A percentile compares a stretch with the other conserved stretches of the same genome.
Conservation (phyloP, 2,329 filamentous ascomycete species). For the Capronia americana region DNA sequence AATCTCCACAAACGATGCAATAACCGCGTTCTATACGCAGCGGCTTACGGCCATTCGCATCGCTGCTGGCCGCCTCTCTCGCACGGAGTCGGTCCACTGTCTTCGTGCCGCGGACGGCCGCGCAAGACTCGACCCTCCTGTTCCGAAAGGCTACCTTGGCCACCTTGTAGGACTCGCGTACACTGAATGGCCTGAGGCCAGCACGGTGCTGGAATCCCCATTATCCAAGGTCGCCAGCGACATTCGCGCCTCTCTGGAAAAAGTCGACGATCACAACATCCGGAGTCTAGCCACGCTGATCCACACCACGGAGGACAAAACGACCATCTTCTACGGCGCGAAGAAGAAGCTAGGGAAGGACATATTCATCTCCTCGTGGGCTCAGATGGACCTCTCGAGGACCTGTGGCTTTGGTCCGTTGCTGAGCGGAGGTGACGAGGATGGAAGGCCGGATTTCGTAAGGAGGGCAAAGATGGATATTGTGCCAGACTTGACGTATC, state of each 20-base stretch:
- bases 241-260: constrained; percentile 16
- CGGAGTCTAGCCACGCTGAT: constrained; percentile 21
- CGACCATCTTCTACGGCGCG: constrained; percentile 17
- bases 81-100: constrained; percentile 15
- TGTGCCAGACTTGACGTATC: constrained; percentile 17
- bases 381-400: constrained; percentile 13
- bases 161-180: constrained; percentile 18
- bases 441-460: constrained; percentile 20
- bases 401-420: constrained; percentile 17
- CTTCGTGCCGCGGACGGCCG: constrained; percentile 17
- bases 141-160: constrained; percentile 16
- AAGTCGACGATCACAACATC: constrained; percentile 17
- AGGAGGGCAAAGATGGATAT: constrained; percentile 11
- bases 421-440: constrained; percentile 1
- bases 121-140: constrained; percentile 9
- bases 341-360: constrained; percentile 16
- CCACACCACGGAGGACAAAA: constrained; percentile 15
- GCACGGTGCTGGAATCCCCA: not conserved
- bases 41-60: constrained; percentile 15
- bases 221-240: constrained; percentile 14
- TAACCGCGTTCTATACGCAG: constrained; percentile 16
- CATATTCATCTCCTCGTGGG: constrained; percentile 21
- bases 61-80: constrained; percentile 6
- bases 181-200: constrained; percentile 12
- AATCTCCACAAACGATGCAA: constrained; percentile 21